phyloP scores from a whole-genome alignment of 2,329 filamentous ascomycete genomes.

The Colletotrichum tanaceti region DNA sequence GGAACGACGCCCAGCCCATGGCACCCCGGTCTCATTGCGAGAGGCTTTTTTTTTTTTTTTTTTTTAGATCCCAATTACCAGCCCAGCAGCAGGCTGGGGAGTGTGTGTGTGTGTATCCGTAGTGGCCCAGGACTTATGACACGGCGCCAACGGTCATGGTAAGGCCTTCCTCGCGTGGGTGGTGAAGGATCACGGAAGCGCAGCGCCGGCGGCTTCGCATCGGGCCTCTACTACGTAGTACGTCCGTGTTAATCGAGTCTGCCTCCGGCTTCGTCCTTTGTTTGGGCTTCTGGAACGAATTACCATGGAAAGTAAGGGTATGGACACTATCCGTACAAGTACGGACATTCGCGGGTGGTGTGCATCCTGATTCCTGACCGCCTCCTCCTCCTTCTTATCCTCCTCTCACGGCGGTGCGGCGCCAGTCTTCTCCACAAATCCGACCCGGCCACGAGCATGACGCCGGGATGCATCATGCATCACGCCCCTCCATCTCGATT shows the following conservation, averaged over 20 bases:
- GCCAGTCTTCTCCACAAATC: constrained; percentile 33
- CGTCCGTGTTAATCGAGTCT: constrained; percentile 3
- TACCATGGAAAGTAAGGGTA: not conserved
- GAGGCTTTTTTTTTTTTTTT: not conserved
- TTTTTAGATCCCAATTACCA: too few relatives aligned
- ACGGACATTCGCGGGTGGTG: not conserved
- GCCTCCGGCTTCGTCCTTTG: not conserved
- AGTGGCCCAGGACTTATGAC: not conserved
- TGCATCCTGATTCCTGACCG: constrained; percentile 34
- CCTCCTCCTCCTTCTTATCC: constrained; percentile 13
- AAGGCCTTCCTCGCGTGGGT: not conserved
- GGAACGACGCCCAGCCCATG: constrained; percentile 8
- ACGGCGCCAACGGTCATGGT: constrained; percentile 10
- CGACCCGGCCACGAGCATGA: constrained; percentile 22
- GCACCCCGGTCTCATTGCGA: constrained; percentile 3
- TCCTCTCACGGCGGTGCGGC: too few relatives aligned
- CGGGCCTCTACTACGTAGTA: constrained; percentile 30
- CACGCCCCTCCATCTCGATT: constrained; percentile 1
- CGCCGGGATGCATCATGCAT: constrained; percentile 3
- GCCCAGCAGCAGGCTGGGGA: not conserved
- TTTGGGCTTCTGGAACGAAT: constrained; percentile 18
- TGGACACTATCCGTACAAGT: too few relatives aligned
- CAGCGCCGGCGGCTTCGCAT: not conserved
- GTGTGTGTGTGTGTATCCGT: too few relatives aligned
- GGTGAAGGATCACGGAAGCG: not conserved